Evolutionary conservation across 1,284 basidiomycete genomes (phyloP).

Genomic region (Ustilago vetiveriae): DNA sequence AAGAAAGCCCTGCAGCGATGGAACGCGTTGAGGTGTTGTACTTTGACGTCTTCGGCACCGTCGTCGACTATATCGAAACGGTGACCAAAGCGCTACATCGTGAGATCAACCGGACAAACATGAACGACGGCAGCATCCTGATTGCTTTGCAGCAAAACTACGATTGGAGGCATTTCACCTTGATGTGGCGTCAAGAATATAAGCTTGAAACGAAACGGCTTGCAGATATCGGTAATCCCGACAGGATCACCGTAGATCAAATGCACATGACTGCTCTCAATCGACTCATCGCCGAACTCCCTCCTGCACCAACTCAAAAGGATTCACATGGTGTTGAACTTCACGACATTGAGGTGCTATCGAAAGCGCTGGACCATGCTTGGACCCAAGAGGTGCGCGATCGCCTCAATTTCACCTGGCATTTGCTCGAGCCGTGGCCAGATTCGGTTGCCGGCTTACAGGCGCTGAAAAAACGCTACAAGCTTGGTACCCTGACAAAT

Average conservation of each 20-base stretch:
- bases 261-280: slow-evolving; percentile 31
- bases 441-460: slow-evolving; percentile 19
- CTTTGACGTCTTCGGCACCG: slow-evolving; percentile 43
- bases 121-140: neutral
- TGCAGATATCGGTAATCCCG: slow-evolving; percentile 22
- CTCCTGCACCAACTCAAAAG: neutral
- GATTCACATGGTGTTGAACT: neutral
- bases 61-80: slow-evolving; percentile 35
- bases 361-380: slow-evolving; percentile 13
- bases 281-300: slow-evolving; percentile 16
- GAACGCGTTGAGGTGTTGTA: slow-evolving; percentile 18
- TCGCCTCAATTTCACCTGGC: slow-evolving; percentile 35
- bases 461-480: slow-evolving; percentile 4
- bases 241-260: slow-evolving; percentile 36
- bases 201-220: slow-evolving; percentile 22
- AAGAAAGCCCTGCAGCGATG: neutral
- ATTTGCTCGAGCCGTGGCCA: slow-evolving; percentile 31
- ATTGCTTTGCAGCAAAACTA: slow-evolving; percentile 15
- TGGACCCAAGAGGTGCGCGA: slow-evolving; percentile 11
- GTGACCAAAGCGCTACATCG: slow-evolving; percentile 22
- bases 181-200: slow-evolving; percentile 28
- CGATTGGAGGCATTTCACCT: slow-evolving; percentile 35
- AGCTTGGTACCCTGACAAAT: slow-evolving; percentile 32
- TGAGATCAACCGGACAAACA: slow-evolving; percentile 6
- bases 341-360: slow-evolving; percentile 2